Evolutionary conservation across 306 rosid species (phyloP), one percentile per base, ranked within the genome.

Genomic region (Datisca glomerata): DNA sequence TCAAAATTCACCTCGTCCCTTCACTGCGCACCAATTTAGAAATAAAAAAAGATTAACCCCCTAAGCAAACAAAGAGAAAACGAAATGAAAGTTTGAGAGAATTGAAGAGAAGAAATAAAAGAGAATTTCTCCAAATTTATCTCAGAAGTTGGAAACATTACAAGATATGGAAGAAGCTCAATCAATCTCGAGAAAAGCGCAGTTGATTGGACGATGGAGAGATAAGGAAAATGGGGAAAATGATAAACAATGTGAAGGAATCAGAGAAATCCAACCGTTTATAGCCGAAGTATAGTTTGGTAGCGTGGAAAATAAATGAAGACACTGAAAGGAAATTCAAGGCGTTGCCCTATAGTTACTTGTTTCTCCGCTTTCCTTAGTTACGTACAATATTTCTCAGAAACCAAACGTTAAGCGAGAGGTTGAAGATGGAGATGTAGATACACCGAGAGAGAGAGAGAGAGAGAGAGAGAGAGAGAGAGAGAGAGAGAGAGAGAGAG

Each of bases 11-110:
- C 19, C 45, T 31, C 47, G 55, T 56, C 45, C 47, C 61, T 52
- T 71, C 63, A 35, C 92, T 73, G 82, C 63, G 63, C 37, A 39
- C 27, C 22, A 39, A 0, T 16, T 10, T 12, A 24, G 3, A 31
- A 2, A 5, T 8, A 31, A 8, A 31, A n/a, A n/a, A n/a, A n/a
- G n/a, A n/a, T n/a, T n/a, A n/a, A n/a, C n/a, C n/a, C n/a, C n/a
- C n/a, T 34, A 27, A 27, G 7, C 11, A 15, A 21, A 8, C 21
- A 33, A 4, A 51, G 38, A 18, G 18, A 11, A 25, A 51, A 28
- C 44, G 37, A 38, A 38, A 6, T 31, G 35, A 12, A 39, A 18
- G 22, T 24, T 21, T 36, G 24, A 18, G 34, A 6, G 15, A 16
- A 16, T 9, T 9, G 6, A 36, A 36, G 18, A 36, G 7, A 38